Evolutionary conservation across 768 basidiomycete genomes (phyloP), one percentile per base, ranked within the genome.

Genomic region (Boletus rubroflammeus): DNA sequence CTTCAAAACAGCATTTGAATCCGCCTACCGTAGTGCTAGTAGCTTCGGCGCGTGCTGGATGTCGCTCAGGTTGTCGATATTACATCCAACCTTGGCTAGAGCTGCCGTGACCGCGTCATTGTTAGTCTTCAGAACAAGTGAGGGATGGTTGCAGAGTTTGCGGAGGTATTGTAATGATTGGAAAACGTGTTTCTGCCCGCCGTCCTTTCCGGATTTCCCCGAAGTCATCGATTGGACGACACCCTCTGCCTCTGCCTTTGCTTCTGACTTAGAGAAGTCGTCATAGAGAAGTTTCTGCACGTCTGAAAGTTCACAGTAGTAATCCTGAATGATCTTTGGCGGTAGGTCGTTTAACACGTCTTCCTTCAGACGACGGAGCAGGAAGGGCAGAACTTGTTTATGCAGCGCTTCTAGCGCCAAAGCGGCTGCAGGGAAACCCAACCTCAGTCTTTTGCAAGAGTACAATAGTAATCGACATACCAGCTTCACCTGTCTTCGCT

Each of bases 271-370:
- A 2, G 88, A 83, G 67, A 95, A 98, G 64, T 96, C 89, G 66
- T 98, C 97, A 67, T 98, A 99, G 17, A 99, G 81, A 56, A 84
- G 78, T 69, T 93, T 94, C 74, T 99, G 97, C 19, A 98, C 73
- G 0, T 93, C 90, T 0, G 96, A 98, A 3, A 99, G 80, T 67
- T 98, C 96, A 76, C 95, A 98, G 66, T 98, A 95, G 69, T 98
- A 98, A 69, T 99, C 97, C 71, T 99, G 97, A 53, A 99, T 98
- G 70, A 99, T 99, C 76, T 99, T 98, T 4, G 97, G 97, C 1
- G 97, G 97, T 3, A 99, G 77, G 67, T 99, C 97, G 57, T 92
- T 75, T 53, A 99, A 76, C 28, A 99, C 97, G 65, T 99, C 94
- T 73, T 99, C 97, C 69, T 99, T 99, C 67, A 99, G 75, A 23